A percentile compares a stretch with the other conserved stretches of the same genome.
Evolutionary conservation across 805 yeast species (phyloP).

Genomic region (Candida qinlingensis): DNA sequence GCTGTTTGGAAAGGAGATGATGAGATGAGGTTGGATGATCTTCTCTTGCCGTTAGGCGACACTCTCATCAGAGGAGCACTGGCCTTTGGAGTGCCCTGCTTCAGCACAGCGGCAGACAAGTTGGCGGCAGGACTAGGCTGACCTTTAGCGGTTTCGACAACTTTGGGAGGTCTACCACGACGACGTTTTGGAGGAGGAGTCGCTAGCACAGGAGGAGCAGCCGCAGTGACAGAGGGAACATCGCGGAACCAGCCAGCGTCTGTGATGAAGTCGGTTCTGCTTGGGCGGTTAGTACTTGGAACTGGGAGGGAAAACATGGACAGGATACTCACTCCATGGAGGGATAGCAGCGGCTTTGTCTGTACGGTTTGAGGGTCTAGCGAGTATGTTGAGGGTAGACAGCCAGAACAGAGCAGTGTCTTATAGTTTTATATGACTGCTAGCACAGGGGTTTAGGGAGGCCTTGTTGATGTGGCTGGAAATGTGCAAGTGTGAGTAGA

Average conservation of each 20-base stretch:
- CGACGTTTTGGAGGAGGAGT: slow-evolving; percentile 25
- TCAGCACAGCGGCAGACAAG: slow-evolving; percentile 24
- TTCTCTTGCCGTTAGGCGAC: slow-evolving; percentile 15
- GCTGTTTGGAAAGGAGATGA: slow-evolving; percentile 16
- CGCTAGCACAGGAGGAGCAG: not conserved
- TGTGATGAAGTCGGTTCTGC: not conserved
- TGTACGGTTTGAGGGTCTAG: too few relatives aligned
- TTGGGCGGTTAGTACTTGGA: not conserved
- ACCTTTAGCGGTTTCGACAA: slow-evolving; percentile 3
- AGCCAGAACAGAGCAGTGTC: not conserved
- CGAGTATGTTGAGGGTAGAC: too few relatives aligned
- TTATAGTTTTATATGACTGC: not conserved
- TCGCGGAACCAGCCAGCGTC: not conserved
- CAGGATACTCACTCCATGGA: not conserved
- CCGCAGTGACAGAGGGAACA: not conserved
- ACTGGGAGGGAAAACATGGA: not conserved
- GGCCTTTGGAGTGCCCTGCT: slow-evolving; percentile 25
- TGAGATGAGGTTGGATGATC: not conserved
- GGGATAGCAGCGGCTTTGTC: not conserved
- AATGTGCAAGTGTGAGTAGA: not conserved
- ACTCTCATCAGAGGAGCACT: slow-evolving; percentile 25
- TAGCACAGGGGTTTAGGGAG: not conserved
- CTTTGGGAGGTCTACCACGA: slow-evolving; percentile 26
- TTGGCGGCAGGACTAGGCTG: slow-evolving; percentile 21
- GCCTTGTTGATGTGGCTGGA: not conserved